Evolutionary conservation across 176 grass and related monocot genomes (phyloP).

Genomic region (Carex myosuroides): DNA sequence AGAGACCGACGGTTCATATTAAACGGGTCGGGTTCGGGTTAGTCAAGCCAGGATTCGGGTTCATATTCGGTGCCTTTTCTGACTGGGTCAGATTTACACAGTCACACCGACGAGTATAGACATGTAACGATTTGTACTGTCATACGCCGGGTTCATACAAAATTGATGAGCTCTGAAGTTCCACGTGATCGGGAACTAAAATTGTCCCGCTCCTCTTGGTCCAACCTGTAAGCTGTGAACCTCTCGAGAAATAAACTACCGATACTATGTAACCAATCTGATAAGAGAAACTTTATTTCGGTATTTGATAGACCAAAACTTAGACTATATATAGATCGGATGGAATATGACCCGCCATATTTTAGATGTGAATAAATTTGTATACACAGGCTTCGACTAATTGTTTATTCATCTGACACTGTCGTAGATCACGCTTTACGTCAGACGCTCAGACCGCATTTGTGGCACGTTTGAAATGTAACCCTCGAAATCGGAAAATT

Average conservation of each 20-base stretch:
- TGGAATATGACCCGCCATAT: neutral
- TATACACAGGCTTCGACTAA: neutral
- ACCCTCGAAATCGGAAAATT: too few relatives aligned
- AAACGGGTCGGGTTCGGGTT: neutral
- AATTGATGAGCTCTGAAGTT: neutral
- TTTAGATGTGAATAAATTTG: neutral
- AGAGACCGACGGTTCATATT: neutral
- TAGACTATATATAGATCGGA: neutral
- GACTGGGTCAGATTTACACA: too few relatives aligned
- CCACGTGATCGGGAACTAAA: neutral
- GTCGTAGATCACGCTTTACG: neutral
- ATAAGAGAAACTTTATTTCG: neutral
- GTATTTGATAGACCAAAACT: neutral
- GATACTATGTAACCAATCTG: neutral
- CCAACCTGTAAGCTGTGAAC: neutral
- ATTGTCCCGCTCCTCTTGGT: neutral
- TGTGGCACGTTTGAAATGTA: too few relatives aligned
- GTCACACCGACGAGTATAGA: neutral
- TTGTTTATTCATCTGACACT: neutral
- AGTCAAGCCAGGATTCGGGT: neutral
- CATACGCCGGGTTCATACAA: neutral
- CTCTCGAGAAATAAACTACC: neutral
- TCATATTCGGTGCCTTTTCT: neutral
- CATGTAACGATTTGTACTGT: neutral
- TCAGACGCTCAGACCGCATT: too few relatives aligned